Evolutionary conservation across 2,329 filamentous ascomycete genomes (phyloP).

Genomic region (Diaporthe batatas): DNA sequence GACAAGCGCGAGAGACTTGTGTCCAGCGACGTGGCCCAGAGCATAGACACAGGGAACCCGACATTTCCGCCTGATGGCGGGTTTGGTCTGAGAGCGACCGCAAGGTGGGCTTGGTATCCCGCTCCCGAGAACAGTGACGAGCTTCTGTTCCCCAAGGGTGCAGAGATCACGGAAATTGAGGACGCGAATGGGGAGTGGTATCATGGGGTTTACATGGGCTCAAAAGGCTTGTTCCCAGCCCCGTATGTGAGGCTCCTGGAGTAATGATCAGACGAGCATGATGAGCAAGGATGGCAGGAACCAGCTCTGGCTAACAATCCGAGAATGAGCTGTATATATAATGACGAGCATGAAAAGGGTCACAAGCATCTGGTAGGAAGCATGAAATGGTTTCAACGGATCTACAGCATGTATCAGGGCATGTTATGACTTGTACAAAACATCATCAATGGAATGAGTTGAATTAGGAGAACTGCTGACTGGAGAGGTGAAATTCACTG

Average conservation of each 20-base stretch:
- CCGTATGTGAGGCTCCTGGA: conserved; percentile 74
- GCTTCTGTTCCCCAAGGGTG: conserved; percentile 84
- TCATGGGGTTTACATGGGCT: conserved; percentile 86
- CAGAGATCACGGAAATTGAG: conserved; percentile 85
- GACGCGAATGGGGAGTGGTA: conserved; percentile 94
- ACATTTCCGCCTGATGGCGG: conserved; percentile 83
- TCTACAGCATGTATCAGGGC: not conserved
- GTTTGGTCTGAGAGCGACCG: conserved; percentile 72
- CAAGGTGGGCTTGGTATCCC: conserved; percentile 85
- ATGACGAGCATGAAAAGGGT: conserved; percentile 36
- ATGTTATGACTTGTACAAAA: not conserved
- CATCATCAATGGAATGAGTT: not conserved
- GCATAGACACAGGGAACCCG: conserved; percentile 53
- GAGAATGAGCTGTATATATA: conserved; percentile 28
- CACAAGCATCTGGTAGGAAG: conserved; percentile 6
- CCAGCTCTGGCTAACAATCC: not conserved
- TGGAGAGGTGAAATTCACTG: not conserved
- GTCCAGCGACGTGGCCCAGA: conserved; percentile 63
- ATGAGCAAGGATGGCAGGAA: conserved; percentile 6
- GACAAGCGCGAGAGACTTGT: conserved; percentile 62
- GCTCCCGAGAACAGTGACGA: conserved; percentile 76
- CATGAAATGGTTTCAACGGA: not conserved
- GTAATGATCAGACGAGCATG: not conserved
- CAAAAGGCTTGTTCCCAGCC: conserved; percentile 83
- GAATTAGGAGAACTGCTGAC: not conserved